Conservation (phyloP, 1,139 yeast genomes). For the Magnusiomyces fungicola region DNA sequence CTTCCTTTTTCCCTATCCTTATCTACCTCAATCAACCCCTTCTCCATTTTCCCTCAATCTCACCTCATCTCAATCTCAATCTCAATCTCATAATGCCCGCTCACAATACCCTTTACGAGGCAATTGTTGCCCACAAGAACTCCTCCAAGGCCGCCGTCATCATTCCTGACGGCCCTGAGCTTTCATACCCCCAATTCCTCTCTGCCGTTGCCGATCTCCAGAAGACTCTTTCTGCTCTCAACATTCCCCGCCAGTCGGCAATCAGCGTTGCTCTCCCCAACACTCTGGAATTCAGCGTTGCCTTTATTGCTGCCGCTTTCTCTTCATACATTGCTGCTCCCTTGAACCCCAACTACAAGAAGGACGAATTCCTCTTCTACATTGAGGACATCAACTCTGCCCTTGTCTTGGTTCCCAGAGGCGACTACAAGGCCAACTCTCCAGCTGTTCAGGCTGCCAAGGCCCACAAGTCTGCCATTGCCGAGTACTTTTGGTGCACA, state of each 20-base stretch:
- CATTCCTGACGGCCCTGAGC: conserved; percentile 29
- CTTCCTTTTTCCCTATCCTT: too few relatives aligned
- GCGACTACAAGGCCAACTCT: conserved; percentile 33
- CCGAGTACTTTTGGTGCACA: conserved; percentile 44
- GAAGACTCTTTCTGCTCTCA: conserved; percentile 26
- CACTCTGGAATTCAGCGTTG: conserved; percentile 47
- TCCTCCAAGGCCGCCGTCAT: conserved; percentile 21
- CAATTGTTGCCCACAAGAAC: conserved; percentile 13
- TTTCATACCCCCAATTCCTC: conserved; percentile 26
- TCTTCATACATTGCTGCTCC: conserved; percentile 57
- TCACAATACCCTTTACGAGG: conserved; percentile 19
- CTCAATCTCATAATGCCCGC: not conserved
- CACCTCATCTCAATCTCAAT: too few relatives aligned
- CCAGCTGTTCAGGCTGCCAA: conserved; percentile 47
- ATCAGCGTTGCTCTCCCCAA: conserved; percentile 56
- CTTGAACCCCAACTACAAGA: conserved; percentile 52
- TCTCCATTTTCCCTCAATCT: too few relatives aligned
- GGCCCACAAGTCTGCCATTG: conserved; percentile 40
- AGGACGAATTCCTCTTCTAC: conserved; percentile 54
- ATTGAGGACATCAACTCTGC: conserved; percentile 50
- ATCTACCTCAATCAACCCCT: too few relatives aligned
- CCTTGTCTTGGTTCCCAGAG: conserved; percentile 50
- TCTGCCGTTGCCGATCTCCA: conserved; percentile 25
- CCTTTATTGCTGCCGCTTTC: conserved; percentile 49
- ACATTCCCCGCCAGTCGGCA: conserved; percentile 37